These are phyloP conservation scores for Colletotrichum euphorbiae DNA, from an alignment of 2,329 filamentous ascomycete species.

Conservation along the genomic window DNA sequence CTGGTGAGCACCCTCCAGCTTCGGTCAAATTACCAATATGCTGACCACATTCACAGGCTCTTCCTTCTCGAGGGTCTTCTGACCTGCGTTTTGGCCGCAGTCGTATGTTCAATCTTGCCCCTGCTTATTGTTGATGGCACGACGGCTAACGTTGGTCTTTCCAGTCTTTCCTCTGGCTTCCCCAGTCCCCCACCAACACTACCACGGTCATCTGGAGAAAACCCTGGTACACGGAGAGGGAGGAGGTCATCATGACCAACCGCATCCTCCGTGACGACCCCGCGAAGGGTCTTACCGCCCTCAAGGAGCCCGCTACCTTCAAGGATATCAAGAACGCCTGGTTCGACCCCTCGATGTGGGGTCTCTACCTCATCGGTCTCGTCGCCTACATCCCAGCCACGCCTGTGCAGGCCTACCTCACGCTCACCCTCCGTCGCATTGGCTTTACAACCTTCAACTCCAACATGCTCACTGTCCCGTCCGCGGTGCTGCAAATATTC, in stretches of 20 bases:
- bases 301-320: conserved; percentile 57
- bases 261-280: conserved; percentile 66
- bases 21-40: too few species aligned
- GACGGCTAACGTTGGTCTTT: conserved; percentile 50
- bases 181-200: conserved; percentile 51
- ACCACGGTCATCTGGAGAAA: conserved; percentile 61
- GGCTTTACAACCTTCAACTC: conserved; percentile 58
- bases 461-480: conserved; percentile 54
- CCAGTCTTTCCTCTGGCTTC: conserved; percentile 48
- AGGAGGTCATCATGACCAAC: conserved; percentile 70
- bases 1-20: conserved; percentile 46
- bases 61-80: conserved; percentile 55
- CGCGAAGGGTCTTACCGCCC: conserved; percentile 60
- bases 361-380: conserved; percentile 61
- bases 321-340: conserved; percentile 58
- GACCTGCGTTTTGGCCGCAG: conserved; percentile 63
- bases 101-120: conserved; percentile 44
- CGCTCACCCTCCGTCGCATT: conserved; percentile 44
- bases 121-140: background rate
- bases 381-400: conserved; percentile 51
- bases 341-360: conserved; percentile 61
- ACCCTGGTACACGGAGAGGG: conserved; percentile 68
- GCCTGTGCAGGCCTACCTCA: conserved; percentile 45
- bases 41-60: conserved; percentile 47
- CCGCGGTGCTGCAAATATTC: conserved; percentile 64